Evolutionary conservation across 1,139 yeast species (phyloP).

Genomic region (Saccharomycopsis hybrid): DNA sequence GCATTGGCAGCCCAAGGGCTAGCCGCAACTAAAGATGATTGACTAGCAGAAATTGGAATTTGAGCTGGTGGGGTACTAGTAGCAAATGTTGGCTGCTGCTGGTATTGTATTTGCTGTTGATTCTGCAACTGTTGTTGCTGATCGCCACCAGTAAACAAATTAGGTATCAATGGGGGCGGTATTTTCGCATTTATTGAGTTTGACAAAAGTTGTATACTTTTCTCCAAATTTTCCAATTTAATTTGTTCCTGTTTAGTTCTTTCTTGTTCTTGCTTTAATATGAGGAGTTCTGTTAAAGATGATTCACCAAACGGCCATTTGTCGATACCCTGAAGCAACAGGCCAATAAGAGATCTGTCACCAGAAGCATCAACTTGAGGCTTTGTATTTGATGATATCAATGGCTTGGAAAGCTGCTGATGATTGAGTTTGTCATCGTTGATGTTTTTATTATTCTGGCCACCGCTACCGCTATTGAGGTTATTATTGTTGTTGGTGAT

Average conservation of each 20-base stretch:
- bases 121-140: too few relatives aligned
- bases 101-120: conserved; percentile 18
- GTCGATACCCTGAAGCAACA: not conserved
- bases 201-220: conserved; percentile 55
- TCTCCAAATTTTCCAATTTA: conserved; percentile 55
- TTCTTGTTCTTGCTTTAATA: conserved; percentile 70
- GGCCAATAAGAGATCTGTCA: too few relatives aligned
- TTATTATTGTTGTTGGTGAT: too few relatives aligned
- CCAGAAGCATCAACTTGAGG: too few relatives aligned
- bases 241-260: conserved; percentile 77
- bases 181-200: conserved; percentile 58
- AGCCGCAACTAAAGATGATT: too few relatives aligned
- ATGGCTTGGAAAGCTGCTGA: too few relatives aligned
- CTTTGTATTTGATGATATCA: too few relatives aligned
- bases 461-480: too few relatives aligned
- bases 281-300: conserved; percentile 56
- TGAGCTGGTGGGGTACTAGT: not conserved
- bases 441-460: too few relatives aligned
- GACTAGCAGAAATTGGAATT: too few relatives aligned
- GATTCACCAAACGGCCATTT: conserved; percentile 58
- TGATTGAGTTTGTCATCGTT: too few relatives aligned
- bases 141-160: conserved; percentile 36
- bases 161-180: conserved; percentile 64
- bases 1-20: too few relatives aligned
- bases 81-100: conserved; percentile 8